These are phyloP conservation scores for Citrullus mucosospermus DNA, from an alignment of 306 rosid genomes.

Conservation along the genomic window DNA sequence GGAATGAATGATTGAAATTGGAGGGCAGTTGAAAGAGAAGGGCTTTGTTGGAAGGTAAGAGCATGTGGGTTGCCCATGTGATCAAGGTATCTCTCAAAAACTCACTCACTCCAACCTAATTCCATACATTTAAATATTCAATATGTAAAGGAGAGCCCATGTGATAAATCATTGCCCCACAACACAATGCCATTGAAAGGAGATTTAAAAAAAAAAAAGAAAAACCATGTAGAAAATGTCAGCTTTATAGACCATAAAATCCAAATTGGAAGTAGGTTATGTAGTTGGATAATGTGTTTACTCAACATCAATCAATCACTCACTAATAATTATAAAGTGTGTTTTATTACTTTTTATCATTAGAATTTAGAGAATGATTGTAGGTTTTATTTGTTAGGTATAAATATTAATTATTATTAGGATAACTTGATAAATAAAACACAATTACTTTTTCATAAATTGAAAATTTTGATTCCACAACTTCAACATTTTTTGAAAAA, in stretches of 20 bases:
- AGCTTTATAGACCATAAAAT: not conserved
- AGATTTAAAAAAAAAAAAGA: not conserved
- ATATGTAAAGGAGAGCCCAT: slow-evolving; percentile 38
- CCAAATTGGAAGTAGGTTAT: not conserved
- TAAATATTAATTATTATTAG: not conserved
- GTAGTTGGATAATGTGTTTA: not conserved
- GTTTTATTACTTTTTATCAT: not conserved
- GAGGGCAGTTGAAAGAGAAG: slow-evolving; percentile 13
- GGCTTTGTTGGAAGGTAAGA: slow-evolving; percentile 26
- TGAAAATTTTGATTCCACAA: not conserved
- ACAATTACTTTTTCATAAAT: too few relatives aligned
- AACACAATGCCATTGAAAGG: not conserved
- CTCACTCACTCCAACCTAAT: slow-evolving; percentile 18
- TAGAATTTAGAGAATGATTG: not conserved
- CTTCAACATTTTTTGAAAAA: too few relatives aligned
- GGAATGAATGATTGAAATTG: not conserved
- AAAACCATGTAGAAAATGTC: not conserved
- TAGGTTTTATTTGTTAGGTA: not conserved
- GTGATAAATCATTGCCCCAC: slow-evolving; percentile 49
- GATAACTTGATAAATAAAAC: too few relatives aligned
- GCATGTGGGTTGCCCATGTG: slow-evolving; percentile 79
- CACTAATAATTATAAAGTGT: not conserved
- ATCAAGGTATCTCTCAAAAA: slow-evolving; percentile 27
- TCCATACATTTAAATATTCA: slow-evolving; percentile 2
- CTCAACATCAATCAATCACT: not conserved